Evolutionary conservation across 805 yeast genomes (phyloP), one percentile per base, ranked within the genome.

Genomic region (Barnettozyma sucrosica): DNA sequence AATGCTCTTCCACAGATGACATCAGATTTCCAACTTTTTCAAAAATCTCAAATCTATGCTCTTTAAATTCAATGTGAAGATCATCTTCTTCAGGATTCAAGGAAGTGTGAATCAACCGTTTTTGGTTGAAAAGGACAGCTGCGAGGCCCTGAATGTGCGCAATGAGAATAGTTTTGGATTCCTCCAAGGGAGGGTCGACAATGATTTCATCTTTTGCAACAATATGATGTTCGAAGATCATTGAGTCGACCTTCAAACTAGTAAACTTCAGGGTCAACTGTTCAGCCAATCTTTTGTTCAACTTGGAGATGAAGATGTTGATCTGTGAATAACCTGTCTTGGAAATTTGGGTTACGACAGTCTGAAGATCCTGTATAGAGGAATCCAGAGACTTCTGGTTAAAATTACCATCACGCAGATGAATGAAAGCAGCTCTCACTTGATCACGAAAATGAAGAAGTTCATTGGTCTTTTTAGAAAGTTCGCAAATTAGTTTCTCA

Each of bases 131-230:
- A 4, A 68, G 57, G 1, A 58, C 48, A 1, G 36, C 8, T 0
- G 63, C 48, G n/a, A 51, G 43, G 0, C 51, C 50, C 36, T 70
- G 70, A 9, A 67, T 40, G 2, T 28, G 14, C 3, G 18, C 16
- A 13, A 69, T 54, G 50, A 67, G 65, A 1, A 42, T 3, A 18
- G 54, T 51, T 44, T 75, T 75, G 0, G 77, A 55, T 0, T 38
- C 19, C 30, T 66, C 71, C 0, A 79, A 51, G 0, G 71, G 57
- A 0, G 85, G 84, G 0, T 50, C 24, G 3, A 77, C 54, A 3
- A 48, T 44, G 25, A 80, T 63, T 0, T 61, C 49, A 28, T 66
- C 67, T 41, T 66, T 66, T 21, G 73, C 63, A 0, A 61, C 33
- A 4, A 80, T 58, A 2, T 55, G 58, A 53, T 74, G 81, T 4